A percentile compares a stretch with the other conserved stretches of the same genome.
phyloP scores from a whole-genome alignment of 2,329 filamentous ascomycete species.

The Huntiella decipiens region DNA sequence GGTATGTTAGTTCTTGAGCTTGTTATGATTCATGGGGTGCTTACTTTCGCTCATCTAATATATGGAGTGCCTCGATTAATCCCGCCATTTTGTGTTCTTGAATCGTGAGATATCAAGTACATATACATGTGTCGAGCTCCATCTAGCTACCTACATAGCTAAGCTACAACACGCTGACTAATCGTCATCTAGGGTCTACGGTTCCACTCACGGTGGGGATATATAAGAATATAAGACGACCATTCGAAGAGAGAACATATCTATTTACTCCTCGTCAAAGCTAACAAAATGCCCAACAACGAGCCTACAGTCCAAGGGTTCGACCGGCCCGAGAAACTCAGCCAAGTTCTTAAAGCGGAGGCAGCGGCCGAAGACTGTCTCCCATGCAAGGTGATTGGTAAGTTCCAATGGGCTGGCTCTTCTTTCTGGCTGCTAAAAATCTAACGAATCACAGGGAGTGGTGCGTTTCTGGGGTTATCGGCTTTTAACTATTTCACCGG shows the following conservation, averaged over 20 bases:
- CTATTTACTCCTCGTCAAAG: too few relatives aligned
- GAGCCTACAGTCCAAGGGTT: conserved; percentile 29
- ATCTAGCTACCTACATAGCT: too few relatives aligned
- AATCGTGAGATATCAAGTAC: too few relatives aligned
- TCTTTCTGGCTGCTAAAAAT: neutral
- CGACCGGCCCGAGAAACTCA: conserved; percentile 41
- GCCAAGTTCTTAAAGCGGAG: conserved; percentile 37
- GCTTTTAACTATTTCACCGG: conserved; percentile 63
- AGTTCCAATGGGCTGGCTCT: conserved; percentile 15
- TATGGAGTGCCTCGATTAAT: conserved; percentile 86
- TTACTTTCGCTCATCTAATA: conserved; percentile 91
- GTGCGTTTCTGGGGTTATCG: conserved; percentile 56
- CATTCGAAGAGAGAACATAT: too few relatives aligned
- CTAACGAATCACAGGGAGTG: conserved; percentile 35
- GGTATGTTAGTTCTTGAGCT: conserved; percentile 6
- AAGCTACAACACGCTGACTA: too few relatives aligned
- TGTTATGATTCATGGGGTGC: conserved; percentile 14
- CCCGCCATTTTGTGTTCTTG: conserved; percentile 45
- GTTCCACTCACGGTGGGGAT: too few relatives aligned
- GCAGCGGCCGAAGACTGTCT: conserved; percentile 43
- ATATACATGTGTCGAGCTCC: too few relatives aligned
- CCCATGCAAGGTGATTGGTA: conserved; percentile 53
- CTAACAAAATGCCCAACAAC: too few relatives aligned
- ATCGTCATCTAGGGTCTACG: too few relatives aligned
- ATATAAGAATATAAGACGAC: too few relatives aligned